Conservation (phyloP, 495 filamentous ascomycete genomes). For the Aspergillus ostianus region DNA sequence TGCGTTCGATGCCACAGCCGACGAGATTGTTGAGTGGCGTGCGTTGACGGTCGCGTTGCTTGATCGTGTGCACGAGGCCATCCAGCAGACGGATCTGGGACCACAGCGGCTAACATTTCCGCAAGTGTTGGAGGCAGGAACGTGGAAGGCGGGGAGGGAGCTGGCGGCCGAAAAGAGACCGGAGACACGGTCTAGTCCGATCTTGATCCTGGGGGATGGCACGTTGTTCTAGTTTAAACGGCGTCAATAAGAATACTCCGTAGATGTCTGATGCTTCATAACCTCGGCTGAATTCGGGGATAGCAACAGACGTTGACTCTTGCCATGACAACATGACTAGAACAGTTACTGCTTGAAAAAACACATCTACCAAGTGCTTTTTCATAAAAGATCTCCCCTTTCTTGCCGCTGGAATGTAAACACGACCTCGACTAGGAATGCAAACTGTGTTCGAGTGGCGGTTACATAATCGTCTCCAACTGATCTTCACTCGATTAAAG, state of each 20-base stretch:
- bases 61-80: conserved; percentile 68
- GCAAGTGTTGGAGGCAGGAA: conserved; percentile 85
- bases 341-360: too few species aligned
- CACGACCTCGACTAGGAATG: too few species aligned
- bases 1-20: conserved; percentile 73
- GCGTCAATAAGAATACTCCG: neutral
- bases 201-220: conserved; percentile 44
- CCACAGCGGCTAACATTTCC: conserved; percentile 65
- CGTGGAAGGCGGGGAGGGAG: conserved; percentile 59
- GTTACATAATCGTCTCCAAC: neutral
- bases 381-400: too few species aligned
- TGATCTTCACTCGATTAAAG: neutral
- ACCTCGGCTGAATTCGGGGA: too few species aligned
- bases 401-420: too few species aligned
- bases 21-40: conserved; percentile 87
- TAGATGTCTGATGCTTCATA: neutral
- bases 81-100: conserved; percentile 45
- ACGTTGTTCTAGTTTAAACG: conserved; percentile 33
- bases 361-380: too few species aligned
- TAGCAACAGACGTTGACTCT: too few species aligned
- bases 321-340: too few species aligned
- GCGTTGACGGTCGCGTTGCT: conserved; percentile 80
- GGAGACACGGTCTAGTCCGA: conserved; percentile 43
- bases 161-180: conserved; percentile 40
- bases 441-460: too few species aligned